phyloP scores from a whole-genome alignment of 2,329 filamentous ascomycete species.

The Lithohypha guttulata region DNA sequence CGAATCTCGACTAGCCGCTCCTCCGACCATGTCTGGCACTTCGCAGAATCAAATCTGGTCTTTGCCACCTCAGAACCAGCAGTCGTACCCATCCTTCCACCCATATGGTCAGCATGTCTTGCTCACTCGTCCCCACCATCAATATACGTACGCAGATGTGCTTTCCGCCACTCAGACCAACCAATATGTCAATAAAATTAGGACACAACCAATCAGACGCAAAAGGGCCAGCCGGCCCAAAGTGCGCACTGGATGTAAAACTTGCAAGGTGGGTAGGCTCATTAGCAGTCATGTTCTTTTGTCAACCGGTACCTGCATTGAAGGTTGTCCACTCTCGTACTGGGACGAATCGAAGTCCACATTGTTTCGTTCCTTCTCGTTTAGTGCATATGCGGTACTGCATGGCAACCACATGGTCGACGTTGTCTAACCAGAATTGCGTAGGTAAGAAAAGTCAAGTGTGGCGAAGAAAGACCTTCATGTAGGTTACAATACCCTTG shows the following conservation, averaged over 20 bases:
- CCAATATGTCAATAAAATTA: not conserved
- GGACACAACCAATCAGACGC: slow-evolving; percentile 3
- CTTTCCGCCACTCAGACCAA: not conserved
- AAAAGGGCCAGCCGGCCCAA: slow-evolving; percentile 12
- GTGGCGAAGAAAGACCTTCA: slow-evolving; percentile 24
- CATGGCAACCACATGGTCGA: not conserved
- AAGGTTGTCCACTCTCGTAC: not conserved
- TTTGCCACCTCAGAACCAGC: slow-evolving; percentile 7
- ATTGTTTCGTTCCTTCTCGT: not conserved
- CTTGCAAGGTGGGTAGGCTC: slow-evolving; percentile 9
- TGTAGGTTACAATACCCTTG: slow-evolving; percentile 12
- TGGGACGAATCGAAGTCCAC: too few relatives aligned
- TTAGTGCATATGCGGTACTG: not conserved
- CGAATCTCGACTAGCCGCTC: too few relatives aligned
- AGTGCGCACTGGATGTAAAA: slow-evolving; percentile 10
- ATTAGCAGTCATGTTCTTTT: not conserved
- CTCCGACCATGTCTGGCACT: slow-evolving; percentile 7
- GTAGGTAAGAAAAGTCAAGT: slow-evolving; percentile 15
- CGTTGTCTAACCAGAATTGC: not conserved
- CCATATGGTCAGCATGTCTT: not conserved
- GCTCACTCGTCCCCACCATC: not conserved
- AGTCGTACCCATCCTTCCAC: not conserved
- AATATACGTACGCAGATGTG: not conserved
- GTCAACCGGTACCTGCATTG: not conserved
- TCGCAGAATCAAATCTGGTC: slow-evolving; percentile 6